Evolutionary conservation across 208 protist species (phyloP), one percentile per base, ranked within the genome.

Genomic region (Histomonas meleagridis): DNA sequence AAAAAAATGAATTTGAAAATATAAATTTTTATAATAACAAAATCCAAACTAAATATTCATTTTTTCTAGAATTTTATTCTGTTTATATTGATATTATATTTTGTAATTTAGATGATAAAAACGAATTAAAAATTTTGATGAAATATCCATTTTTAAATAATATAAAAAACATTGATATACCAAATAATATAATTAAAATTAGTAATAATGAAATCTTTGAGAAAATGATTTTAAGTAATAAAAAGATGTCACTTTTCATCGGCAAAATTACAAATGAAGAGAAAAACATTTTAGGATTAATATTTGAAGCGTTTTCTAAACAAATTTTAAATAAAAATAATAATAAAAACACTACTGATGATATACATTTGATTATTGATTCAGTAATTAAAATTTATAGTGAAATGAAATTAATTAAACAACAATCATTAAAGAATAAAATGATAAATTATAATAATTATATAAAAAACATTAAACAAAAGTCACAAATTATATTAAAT

Each of bases 11-110:
- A 10, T 32, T 5, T 65, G 23, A 26, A 65, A 10, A n/a, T n/a
- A 10, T 65, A 65, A 65, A 10, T n/a, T 5, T 32, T n/a, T 5
- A 65, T 65, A 26, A 43, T 18, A 86, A 35, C 21, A 55, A 57
- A 10, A 57, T 86, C 38, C 16, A 26, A 32, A 57, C n/a, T 46
- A 18, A 38, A 0, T 51, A 32, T 38, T 43, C 23, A 38, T 4
- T 86, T 21, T 86, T 86, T 46, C n/a, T 43, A 26, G 76, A 86
- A 86, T 4, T 86, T 55, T 86, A 57, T 16, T 51, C 76, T 21
- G 55, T 86, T 86, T 38, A 51, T 46, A 55, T 86, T 38, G 76
- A 86, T n/a, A 57, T 86, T 55, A 57, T 86, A 21, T 51, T 40
- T 14, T 32, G 46, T 14, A 38, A 57, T 5, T 32, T 86, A n/a